Base-by-base conservation (phyloP, 495 filamentous ascomycete genomes). In the Diplogelasinospora grovesii region DNA sequence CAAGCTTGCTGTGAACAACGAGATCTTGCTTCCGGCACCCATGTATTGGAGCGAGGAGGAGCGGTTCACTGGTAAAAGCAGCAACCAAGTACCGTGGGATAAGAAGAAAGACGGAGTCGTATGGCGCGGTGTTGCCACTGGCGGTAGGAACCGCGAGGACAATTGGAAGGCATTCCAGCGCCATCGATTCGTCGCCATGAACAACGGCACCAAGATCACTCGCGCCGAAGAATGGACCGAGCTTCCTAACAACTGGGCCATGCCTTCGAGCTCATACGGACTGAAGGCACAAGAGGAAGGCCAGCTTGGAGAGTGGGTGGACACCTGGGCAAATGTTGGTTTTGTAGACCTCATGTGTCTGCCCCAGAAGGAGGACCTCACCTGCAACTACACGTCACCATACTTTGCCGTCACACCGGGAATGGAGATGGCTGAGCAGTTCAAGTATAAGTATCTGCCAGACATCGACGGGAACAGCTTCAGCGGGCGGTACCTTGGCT, bases 1-100 rank as follows among this genome's bases (percentile, higher is more conserved):
- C 53, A 90, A 92, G 57, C 68, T 88, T 32, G 72, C 75, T 26
- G 75, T 82, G 36, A 89, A 88, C 63, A 88, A 86, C 56, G 85
- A 90, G 42, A 83, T 90, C 45, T 70, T 89, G 16, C 77, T 92
- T 39, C 85, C 85, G 1, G 77, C 81, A 0, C 77, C 84, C 36
- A 83, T 84, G 78, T 86, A 88, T 58, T 82, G 79, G 66, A 73
- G 74, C 36, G 63, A 79, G 6, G 80, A 88, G 33, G 63, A 72
- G 39, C 75, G 82, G n/a, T 89, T 86, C 63, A 71, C 69, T 3
- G 78, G 78, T 35, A 72, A 85, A 39, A 53, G 64, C 26, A 71
- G 76, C 23, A 42, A 39, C 9, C 44, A 43, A 27, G 61, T 65
- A 11, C 40, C 59, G 14, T 84, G 83, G 84, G 51, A 53, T 4